phyloP scores from a whole-genome alignment of 768 basidiomycete species.

The Trametes gibbosa region DNA sequence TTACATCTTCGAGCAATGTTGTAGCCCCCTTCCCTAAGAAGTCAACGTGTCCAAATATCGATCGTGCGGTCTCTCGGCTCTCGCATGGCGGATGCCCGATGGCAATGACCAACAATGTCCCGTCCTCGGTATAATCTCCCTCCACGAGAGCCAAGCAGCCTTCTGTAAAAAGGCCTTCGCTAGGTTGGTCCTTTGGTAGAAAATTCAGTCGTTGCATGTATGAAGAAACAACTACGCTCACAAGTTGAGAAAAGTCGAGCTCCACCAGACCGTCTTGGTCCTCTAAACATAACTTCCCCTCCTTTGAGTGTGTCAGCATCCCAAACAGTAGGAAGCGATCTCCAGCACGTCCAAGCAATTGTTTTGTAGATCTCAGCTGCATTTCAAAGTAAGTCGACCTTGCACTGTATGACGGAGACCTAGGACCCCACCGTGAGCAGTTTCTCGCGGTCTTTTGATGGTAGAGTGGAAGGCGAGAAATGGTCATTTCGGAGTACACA shows the following conservation, averaged over 20 bases:
- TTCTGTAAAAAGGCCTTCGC: slow-evolving; percentile 94
- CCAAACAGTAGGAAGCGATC: slow-evolving; percentile 92
- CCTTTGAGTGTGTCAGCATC: slow-evolving; percentile 86
- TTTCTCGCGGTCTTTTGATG: slow-evolving; percentile 81
- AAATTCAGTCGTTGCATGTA: too few species aligned
- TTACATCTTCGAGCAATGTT: slow-evolving; percentile 86
- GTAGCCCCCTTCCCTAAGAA: slow-evolving; percentile 95
- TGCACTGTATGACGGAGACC: neutral
- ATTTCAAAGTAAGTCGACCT: neutral
- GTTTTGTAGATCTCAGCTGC: slow-evolving; percentile 93
- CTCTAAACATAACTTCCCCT: slow-evolving; percentile 88
- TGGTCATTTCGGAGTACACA: slow-evolving; percentile 94
- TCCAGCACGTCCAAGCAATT: slow-evolving; percentile 86
- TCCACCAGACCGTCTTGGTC: slow-evolving; percentile 90
- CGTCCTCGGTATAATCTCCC: slow-evolving; percentile 94
- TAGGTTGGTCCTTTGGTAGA: slow-evolving; percentile 68
- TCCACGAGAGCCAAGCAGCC: slow-evolving; percentile 94
- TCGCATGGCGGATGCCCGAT: slow-evolving; percentile 98
- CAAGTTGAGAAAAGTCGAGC: slow-evolving; percentile 85
- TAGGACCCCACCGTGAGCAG: slow-evolving; percentile 63
- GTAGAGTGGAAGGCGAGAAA: slow-evolving; percentile 93
- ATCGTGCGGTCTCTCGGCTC: slow-evolving; percentile 80
- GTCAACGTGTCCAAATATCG: slow-evolving; percentile 94
- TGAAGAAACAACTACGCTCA: slow-evolving; percentile 33
- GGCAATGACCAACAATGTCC: slow-evolving; percentile 82